Conservation (phyloP, 2,329 filamentous ascomycete species). For the Myriosclerotinia curreyana region DNA sequence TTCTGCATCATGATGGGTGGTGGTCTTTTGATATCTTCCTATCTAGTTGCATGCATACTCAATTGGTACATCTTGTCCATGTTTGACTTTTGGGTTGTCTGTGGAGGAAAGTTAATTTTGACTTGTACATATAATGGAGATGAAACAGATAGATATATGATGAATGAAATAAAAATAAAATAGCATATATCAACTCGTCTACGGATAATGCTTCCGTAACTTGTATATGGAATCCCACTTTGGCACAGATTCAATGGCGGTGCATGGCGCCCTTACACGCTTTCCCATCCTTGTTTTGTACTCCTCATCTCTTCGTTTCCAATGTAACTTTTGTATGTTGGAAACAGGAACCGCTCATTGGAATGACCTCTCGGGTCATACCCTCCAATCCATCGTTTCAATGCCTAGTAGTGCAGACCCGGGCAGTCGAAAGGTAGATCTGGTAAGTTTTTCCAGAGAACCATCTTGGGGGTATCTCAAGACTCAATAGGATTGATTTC, state of each 20-base stretch:
- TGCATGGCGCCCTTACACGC: not conserved
- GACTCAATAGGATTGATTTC: too few relatives aligned
- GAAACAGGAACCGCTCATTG: not conserved
- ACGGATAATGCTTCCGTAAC: not conserved
- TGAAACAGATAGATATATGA: not conserved
- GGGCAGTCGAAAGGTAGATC: not conserved
- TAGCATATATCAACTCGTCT: not conserved
- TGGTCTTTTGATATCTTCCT: constrained; percentile 2
- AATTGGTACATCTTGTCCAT: not conserved
- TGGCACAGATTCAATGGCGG: not conserved
- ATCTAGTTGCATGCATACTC: constrained; percentile 1
- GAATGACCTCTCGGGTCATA: not conserved
- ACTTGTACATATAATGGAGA: constrained; percentile 1
- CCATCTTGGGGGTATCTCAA: too few relatives aligned
- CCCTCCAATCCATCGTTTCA: not conserved
- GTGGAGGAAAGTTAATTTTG: not conserved
- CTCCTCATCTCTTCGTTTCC: not conserved
- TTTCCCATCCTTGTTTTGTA: not conserved
- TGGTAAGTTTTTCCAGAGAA: not conserved
- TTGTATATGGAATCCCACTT: not conserved
- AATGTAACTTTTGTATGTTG: not conserved
- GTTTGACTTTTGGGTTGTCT: not conserved
- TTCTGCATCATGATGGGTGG: constrained; percentile 5
- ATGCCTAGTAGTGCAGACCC: not conserved
- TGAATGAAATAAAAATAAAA: not conserved